Evolutionary conservation across 306 rosid genomes (phyloP), one percentile per base, ranked within the genome.

Genomic region (Datisca glomerata): DNA sequence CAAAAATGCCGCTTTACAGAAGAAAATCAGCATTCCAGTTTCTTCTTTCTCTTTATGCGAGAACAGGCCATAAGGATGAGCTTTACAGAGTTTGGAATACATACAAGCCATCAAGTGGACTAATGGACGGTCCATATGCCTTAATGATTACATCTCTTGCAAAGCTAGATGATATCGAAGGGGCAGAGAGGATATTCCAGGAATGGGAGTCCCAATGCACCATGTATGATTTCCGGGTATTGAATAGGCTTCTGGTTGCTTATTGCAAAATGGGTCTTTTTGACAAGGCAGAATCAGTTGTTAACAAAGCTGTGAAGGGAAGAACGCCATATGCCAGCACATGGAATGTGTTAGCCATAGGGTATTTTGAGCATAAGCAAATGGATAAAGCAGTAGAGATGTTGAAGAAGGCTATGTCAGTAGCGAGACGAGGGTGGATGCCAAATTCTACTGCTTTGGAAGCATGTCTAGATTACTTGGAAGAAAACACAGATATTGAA

Each of bases 221-320:
- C 1, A 7, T 4, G 11, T 60, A 55, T 15, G 72, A 66, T 21
- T 66, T 66, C 33, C 55, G 72, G 45, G 72, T 66, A 14, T 32
- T 59, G 35, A 66, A 66, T 18, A 50, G 59, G 11, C 60, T 66
- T 54, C 49, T 66, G 51, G 28, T n/a, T 12, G 67, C 67, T 6
- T 66, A 66, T 43, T 66, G 72, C 59, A 66, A 21, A 41, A 48
- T 29, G 47, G 67, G 67, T 59, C 59, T 53, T 60, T 48, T 66
- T 0, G 54, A 59, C 8, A 48, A 60, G 50, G 72, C 72, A 14
- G 72, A 66, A 54, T 45, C 45, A 7, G 24, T 12, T 20, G 51
- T 47, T 25, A 48, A 53, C 25, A 58, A 18, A 50, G 57, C 44
- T 1, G 31, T 7, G 21, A 53, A 53, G 48, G 61, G 57, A 65